Evolutionary conservation across 495 filamentous ascomycete species (phyloP).

Genomic region (Polyplosphaeria fusca): DNA sequence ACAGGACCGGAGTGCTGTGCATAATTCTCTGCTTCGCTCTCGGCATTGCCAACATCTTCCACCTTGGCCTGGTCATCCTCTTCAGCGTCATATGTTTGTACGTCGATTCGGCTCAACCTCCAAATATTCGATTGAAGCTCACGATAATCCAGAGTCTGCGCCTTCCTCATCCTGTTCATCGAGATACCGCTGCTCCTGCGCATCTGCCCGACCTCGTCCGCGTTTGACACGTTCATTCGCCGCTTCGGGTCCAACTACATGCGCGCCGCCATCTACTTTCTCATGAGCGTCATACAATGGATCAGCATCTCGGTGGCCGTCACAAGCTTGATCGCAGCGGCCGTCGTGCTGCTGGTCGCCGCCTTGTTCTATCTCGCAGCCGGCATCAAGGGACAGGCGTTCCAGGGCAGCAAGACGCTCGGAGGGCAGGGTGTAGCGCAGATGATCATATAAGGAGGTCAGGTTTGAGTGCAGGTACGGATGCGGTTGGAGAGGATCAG

Average conservation of each 20-base stretch:
- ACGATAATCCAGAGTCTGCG: constrained; percentile 58
- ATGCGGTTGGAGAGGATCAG: no score
- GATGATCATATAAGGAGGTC: constrained; percentile 79
- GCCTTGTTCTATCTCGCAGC: constrained; percentile 79
- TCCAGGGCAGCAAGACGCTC: constrained; percentile 94
- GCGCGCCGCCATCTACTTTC: constrained; percentile 84
- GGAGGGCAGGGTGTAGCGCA: constrained; percentile 92
- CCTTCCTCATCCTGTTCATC: constrained; percentile 89
- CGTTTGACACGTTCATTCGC: constrained; percentile 88
- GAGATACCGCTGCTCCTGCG: constrained; percentile 94
- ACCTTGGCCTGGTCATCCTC: constrained; percentile 54
- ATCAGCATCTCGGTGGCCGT: constrained; percentile 60
- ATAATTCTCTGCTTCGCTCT: constrained; percentile 94
- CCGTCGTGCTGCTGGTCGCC: constrained; percentile 74
- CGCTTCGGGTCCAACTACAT: constrained; percentile 92
- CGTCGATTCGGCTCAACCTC: constrained; percentile 37
- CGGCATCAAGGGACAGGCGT: constrained; percentile 85
- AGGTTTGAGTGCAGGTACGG: no score
- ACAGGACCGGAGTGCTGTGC: constrained; percentile 87
- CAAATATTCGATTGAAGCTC: not conserved
- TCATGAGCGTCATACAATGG: constrained; percentile 81
- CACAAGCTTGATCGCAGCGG: constrained; percentile 80
- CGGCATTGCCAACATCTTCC: constrained; percentile 88
- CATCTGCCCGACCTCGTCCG: constrained; percentile 91
- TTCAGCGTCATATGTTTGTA: constrained; percentile 86